A percentile compares a stretch with the other conserved stretches of the same genome.
These are phyloP conservation scores for Mikania micrantha DNA, from an alignment of 129 eudicot genomes.

Conservation along the genomic window DNA sequence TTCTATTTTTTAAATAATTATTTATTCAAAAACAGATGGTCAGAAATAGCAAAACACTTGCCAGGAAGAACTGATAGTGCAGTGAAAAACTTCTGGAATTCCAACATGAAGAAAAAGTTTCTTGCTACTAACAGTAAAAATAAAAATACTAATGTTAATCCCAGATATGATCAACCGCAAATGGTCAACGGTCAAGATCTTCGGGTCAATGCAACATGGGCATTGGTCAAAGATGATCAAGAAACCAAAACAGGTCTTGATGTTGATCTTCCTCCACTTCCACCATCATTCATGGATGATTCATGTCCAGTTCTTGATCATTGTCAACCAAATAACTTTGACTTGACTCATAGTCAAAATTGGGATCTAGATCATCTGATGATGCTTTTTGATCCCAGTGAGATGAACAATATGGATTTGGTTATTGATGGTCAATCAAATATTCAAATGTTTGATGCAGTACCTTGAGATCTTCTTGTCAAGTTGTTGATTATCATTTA, in stretches of 20 bases:
- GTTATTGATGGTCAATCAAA: slow-evolving; percentile 3
- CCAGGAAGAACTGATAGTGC: slow-evolving; percentile 66
- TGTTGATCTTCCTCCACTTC: slow-evolving; percentile 17
- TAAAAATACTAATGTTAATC: not conserved
- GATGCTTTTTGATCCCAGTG: not conserved
- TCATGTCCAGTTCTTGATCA: slow-evolving; percentile 6
- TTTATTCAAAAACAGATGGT: slow-evolving; percentile 31
- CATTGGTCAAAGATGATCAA: slow-evolving; percentile 1
- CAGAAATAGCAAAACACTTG: slow-evolving; percentile 46
- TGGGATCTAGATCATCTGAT: not conserved
- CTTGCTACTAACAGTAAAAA: not conserved
- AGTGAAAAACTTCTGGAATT: slow-evolving; percentile 60
- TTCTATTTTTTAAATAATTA: not conserved
- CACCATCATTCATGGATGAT: slow-evolving; percentile 14
- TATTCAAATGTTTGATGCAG: not conserved
- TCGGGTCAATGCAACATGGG: not conserved
- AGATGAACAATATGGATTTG: not conserved
- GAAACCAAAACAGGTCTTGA: not conserved
- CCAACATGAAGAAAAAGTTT: slow-evolving; percentile 49
- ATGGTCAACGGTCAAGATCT: slow-evolving; percentile 2
- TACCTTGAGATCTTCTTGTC: not conserved
- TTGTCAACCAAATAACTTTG: not conserved
- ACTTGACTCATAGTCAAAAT: slow-evolving; percentile 5
- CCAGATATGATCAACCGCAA: not conserved
- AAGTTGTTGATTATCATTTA: not conserved